Evolutionary conservation across 176 grass and related monocot species (phyloP).

Genomic region (Elaeis guineensis): DNA sequence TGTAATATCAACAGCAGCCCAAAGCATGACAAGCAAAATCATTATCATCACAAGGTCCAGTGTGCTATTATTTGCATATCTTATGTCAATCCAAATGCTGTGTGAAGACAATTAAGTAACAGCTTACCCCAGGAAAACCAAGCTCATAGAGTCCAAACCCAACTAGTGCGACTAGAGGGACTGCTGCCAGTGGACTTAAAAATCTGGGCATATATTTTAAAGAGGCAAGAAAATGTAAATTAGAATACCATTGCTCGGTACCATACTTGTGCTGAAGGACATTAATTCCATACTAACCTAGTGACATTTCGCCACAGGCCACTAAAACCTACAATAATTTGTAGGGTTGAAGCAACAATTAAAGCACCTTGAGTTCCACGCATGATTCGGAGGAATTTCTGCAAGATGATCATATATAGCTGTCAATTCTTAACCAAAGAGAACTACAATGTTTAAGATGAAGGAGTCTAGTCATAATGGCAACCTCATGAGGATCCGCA

Average conservation of each 20-base stretch:
- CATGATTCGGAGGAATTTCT: constrained; percentile 98
- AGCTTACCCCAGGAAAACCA: constrained; percentile 81
- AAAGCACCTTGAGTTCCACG: constrained; percentile 91
- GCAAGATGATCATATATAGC: constrained; percentile 10
- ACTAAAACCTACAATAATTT: constrained; percentile 96
- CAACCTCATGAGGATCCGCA: constrained; percentile 62
- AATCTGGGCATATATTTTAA: constrained; percentile 35
- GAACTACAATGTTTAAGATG: constrained; percentile 7
- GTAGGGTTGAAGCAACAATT: constrained; percentile 89
- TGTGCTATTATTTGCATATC: too few relatives aligned
- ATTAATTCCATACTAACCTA: constrained; percentile 38
- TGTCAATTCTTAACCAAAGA: constrained; percentile 24
- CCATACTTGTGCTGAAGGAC: background rate
- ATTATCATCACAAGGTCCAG: too few relatives aligned
- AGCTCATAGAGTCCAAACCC: constrained; percentile 94
- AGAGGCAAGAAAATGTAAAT: constrained; percentile 8
- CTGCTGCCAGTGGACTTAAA: constrained; percentile 80
- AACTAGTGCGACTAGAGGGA: constrained; percentile 73
- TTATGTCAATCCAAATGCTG: too few relatives aligned
- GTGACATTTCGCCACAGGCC: constrained; percentile 97
- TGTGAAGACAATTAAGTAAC: background rate
- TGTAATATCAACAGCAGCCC: too few relatives aligned
- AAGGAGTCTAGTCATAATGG: background rate
- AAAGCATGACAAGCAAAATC: too few relatives aligned
- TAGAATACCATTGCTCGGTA: constrained; percentile 1